Evolutionary conservation across 768 basidiomycete genomes (phyloP), one percentile per base, ranked within the genome.

Genomic region (Exidia glandulosa): DNA sequence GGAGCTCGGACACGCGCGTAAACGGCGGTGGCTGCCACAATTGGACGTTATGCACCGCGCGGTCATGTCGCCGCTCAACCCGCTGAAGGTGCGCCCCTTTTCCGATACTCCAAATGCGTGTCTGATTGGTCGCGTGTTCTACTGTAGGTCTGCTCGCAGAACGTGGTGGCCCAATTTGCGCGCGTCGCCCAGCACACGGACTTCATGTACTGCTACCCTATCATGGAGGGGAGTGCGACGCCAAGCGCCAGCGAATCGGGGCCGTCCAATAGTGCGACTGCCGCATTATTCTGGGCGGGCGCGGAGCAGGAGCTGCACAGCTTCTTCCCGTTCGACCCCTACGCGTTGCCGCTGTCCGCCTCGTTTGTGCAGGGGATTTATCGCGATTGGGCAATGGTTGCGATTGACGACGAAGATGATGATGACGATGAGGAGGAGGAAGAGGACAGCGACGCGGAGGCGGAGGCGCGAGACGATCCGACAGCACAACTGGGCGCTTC

Each of bases 281-380:
- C 58, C 32, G 27, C 19, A 23, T 61, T 65, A 27, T 59, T 60
- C 3, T 61, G 62, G 25, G 63, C 67, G 56, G 72, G 73, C 55
- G 66, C 77, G 61, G 81, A 81, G 57, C 76, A 81, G 9, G 92
- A 94, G 61, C 78, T 98, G 59, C 93, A 92, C 68, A 84, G 86
- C 12, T 98, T 97, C 76, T 99, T 99, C 77, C 96, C 96, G 0
- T 99, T 99, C 69, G 96, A 99, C 71, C 96, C 96, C 2, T 98
- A 92, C 76, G 88, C 86, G 61, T 83, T 99, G 3, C 88, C 91
- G 0, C 79, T 83, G 60, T 93, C 91, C 36, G 77, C 80, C 32
- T 70, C 72, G 25, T 96, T 85, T 67, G 88, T 99, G 59, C 84
- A 90, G 58, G 78, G 77, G 9, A 81, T 96, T 30, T 99, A 97